phyloP scores from a whole-genome alignment of 1,284 basidiomycete species.

The Marasmius oreades region DNA sequence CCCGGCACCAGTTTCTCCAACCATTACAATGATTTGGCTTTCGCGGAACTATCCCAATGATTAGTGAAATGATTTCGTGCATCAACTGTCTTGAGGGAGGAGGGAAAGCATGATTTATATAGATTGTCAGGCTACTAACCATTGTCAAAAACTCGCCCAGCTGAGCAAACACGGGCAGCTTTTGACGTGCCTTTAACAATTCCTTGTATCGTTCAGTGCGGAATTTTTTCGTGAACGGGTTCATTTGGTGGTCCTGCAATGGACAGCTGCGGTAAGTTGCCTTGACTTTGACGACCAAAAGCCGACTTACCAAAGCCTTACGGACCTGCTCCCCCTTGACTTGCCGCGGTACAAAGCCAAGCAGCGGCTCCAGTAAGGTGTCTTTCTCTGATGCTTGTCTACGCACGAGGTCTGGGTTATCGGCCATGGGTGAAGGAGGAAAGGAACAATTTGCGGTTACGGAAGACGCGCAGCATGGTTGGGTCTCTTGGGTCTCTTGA shows the following conservation, averaged over 20 bases:
- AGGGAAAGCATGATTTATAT: conserved; percentile 13
- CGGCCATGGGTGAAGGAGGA: conserved; percentile 16
- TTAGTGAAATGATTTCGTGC: background rate
- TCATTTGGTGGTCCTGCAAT: conserved; percentile 75
- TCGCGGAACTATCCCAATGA: conserved; percentile 59
- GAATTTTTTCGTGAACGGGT: conserved; percentile 84
- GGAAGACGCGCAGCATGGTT: background rate
- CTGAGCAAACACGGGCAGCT: conserved; percentile 89
- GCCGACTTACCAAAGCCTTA: conserved; percentile 60
- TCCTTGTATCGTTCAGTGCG: conserved; percentile 83
- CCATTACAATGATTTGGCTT: conserved; percentile 93
- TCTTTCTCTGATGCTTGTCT: conserved; percentile 28
- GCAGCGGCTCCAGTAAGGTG: conserved; percentile 55
- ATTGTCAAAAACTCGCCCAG: conserved; percentile 91
- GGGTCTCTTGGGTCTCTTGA: no score
- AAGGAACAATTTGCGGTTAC: background rate
- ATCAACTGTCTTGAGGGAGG: conserved; percentile 11
- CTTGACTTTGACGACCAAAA: background rate
- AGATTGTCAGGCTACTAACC: conserved; percentile 42
- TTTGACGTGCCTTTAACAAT: conserved; percentile 82
- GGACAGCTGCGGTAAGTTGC: background rate
- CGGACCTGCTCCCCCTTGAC: conserved; percentile 75
- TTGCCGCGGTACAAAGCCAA: conserved; percentile 75
- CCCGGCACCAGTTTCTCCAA: conserved; percentile 97
- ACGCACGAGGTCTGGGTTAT: conserved; percentile 62